phyloP scores from a whole-genome alignment of 2,329 filamentous ascomycete species.

The Byssothecium circinans region DNA sequence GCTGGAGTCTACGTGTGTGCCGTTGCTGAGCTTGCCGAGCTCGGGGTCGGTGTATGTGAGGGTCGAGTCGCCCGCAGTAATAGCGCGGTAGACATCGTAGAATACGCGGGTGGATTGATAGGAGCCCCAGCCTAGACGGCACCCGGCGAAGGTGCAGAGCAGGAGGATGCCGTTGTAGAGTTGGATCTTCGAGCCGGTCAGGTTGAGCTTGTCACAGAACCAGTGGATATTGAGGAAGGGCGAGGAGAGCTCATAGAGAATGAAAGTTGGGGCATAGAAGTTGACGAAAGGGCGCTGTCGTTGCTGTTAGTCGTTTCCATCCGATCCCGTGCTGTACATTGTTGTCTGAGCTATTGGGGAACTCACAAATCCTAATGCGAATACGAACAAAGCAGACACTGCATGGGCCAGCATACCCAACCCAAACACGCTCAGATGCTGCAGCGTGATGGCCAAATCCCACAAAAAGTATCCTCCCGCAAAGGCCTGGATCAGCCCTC shows the following conservation, averaged over 20 bases:
- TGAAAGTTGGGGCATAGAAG: slow-evolving; percentile 78
- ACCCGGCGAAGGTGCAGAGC: slow-evolving; percentile 73
- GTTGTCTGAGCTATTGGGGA: slow-evolving; percentile 1
- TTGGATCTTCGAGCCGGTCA: slow-evolving; percentile 74
- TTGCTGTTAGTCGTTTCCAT: neutral
- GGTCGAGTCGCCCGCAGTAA: slow-evolving; percentile 27
- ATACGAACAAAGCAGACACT: slow-evolving; percentile 71
- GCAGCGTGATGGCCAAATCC: slow-evolving; percentile 72
- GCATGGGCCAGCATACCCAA: slow-evolving; percentile 78
- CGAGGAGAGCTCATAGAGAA: slow-evolving; percentile 84
- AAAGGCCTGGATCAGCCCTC: slow-evolving; percentile 73
- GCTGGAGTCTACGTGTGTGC: slow-evolving; percentile 16
- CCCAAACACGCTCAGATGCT: slow-evolving; percentile 72
- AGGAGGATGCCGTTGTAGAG: slow-evolving; percentile 76
- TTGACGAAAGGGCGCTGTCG: slow-evolving; percentile 77
- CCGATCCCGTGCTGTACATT: neutral
- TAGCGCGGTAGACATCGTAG: slow-evolving; percentile 62
- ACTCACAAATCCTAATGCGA: slow-evolving; percentile 76
- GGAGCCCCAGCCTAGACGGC: slow-evolving; percentile 76
- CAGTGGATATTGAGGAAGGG: slow-evolving; percentile 88
- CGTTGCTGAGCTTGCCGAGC: slow-evolving; percentile 30
- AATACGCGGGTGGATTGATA: slow-evolving; percentile 69
- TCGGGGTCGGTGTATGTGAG: slow-evolving; percentile 28
- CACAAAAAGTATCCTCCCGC: slow-evolving; percentile 83
- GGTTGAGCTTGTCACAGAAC: slow-evolving; percentile 85